Percentiles rank a stretch among this genome's conserved stretches.
phyloP scores from a whole-genome alignment of 371 early-diverging fungal genomes.

The Caulochytrium protostelioides region DNA sequence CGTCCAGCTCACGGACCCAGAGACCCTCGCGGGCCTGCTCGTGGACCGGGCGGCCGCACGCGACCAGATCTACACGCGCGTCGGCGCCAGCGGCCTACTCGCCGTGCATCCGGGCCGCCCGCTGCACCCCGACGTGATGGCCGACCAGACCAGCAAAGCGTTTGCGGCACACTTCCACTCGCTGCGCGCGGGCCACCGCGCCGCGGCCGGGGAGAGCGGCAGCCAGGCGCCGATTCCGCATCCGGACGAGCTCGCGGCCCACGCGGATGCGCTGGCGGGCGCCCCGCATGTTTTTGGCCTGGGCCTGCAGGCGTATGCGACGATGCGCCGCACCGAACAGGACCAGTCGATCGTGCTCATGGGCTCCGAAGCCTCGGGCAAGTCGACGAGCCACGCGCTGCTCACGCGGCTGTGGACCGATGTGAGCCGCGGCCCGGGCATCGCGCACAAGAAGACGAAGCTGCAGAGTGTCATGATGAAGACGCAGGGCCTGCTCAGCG shows the following conservation, averaged over 20 bases:
- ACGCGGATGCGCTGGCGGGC: constrained; percentile 23
- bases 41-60: too few relatives aligned
- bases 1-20: too few relatives aligned
- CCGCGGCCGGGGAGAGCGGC: constrained; percentile 21
- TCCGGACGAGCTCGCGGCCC: constrained; percentile 34
- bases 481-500: constrained; percentile 46
- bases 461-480: constrained; percentile 48
- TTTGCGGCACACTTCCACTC: not conserved
- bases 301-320: constrained; percentile 52
- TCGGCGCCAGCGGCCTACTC: constrained; percentile 34
- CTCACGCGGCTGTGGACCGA: constrained; percentile 45
- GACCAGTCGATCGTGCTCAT: constrained; percentile 35
- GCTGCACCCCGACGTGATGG: not conserved
- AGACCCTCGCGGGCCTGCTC: too few relatives aligned
- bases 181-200: constrained; percentile 1
- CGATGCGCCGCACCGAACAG: constrained; percentile 33
- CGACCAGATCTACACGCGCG: constrained; percentile 38
- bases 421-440: constrained; percentile 42
- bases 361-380: constrained; percentile 35
- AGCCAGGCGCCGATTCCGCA: constrained; percentile 32
- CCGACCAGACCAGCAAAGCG: not conserved
- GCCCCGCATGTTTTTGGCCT: constrained; percentile 71
- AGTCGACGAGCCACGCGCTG: constrained; percentile 43
- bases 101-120: constrained; percentile 21
- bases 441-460: constrained; percentile 55